Percentiles rank a stretch among this genome's conserved stretches.
Conservation (phyloP, 495 filamentous ascomycete genomes). For the Polyplosphaeria fusca region DNA sequence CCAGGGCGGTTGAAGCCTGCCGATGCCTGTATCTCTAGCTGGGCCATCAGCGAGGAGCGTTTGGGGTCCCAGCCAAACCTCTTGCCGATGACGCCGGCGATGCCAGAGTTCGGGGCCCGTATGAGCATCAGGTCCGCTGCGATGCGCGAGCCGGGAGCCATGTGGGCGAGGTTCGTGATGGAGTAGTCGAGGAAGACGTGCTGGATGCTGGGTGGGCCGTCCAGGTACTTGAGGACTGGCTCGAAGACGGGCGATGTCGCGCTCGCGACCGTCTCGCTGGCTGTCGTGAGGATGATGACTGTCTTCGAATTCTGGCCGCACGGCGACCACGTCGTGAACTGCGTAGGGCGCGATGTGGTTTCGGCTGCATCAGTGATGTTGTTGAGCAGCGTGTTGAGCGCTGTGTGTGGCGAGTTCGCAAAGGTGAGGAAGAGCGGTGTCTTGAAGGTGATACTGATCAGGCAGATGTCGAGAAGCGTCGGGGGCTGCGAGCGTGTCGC, state of each 20-base stretch:
- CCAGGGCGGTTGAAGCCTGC: constrained; percentile 14
- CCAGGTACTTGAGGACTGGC: constrained; percentile 6
- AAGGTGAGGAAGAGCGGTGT: not conserved
- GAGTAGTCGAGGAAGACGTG: constrained; percentile 23
- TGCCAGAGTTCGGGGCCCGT: constrained; percentile 4
- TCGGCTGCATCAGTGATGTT: constrained; percentile 20
- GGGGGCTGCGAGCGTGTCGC: not conserved
- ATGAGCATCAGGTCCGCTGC: constrained; percentile 17
- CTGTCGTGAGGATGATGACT: constrained; percentile 18
- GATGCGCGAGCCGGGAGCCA: not conserved
- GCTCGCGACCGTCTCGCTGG: constrained; percentile 6
- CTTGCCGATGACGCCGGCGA: constrained; percentile 25
- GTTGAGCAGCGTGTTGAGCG: constrained; percentile 13
- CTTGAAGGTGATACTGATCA: constrained; percentile 20
- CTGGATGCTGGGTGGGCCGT: constrained; percentile 4
- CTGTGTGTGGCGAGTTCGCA: not conserved
- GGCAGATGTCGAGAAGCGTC: constrained; percentile 14
- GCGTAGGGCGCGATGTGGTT: constrained; percentile 1
- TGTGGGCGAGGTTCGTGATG: constrained; percentile 2
- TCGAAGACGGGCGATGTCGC: constrained; percentile 16
- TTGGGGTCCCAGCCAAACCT: constrained; percentile 25
- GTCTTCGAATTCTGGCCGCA: not conserved
- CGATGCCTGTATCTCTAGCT: not conserved
- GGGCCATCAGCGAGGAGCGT: constrained; percentile 8
- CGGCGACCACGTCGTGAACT: constrained; percentile 25